Conservation (phyloP, 495 filamentous ascomycete genomes). For the Talaromyces trachyspermus region DNA sequence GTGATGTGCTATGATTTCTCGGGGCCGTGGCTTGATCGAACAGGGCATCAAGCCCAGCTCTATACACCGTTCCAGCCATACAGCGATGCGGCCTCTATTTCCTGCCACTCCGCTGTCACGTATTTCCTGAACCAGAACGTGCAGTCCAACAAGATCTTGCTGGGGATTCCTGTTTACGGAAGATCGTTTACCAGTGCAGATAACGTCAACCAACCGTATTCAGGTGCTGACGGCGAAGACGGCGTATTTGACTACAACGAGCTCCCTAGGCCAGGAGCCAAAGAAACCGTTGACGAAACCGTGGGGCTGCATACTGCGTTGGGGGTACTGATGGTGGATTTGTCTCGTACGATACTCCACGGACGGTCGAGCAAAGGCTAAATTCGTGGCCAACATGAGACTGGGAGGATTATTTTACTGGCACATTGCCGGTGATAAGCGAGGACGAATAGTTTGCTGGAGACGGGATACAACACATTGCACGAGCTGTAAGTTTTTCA, state of each 20-base stretch:
- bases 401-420: slow-evolving; percentile 87
- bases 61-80: slow-evolving; percentile 48
- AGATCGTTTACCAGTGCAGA: slow-evolving; percentile 67
- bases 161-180: slow-evolving; percentile 77
- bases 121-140: slow-evolving; percentile 63
- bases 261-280: slow-evolving; percentile 61
- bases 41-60: slow-evolving; percentile 76
- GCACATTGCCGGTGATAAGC: slow-evolving; percentile 75
- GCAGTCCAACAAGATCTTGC: slow-evolving; percentile 63
- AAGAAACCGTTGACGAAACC: slow-evolving; percentile 61
- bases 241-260: slow-evolving; percentile 77
- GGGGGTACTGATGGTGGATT: slow-evolving; percentile 81
- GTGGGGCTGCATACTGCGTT: slow-evolving; percentile 66
- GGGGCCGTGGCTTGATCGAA: slow-evolving; percentile 64
- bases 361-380: slow-evolving; percentile 74
- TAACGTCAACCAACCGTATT: slow-evolving; percentile 56
- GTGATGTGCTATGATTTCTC: slow-evolving; percentile 83
- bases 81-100: slow-evolving; percentile 44
- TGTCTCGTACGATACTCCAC: slow-evolving; percentile 78
- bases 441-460: slow-evolving; percentile 62
- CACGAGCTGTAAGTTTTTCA: slow-evolving; percentile 39
- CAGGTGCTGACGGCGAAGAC: slow-evolving; percentile 63
- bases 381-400: slow-evolving; percentile 67
- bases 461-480: slow-evolving; percentile 64
- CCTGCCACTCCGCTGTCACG: slow-evolving; percentile 56